Evolutionary conservation across 2,329 filamentous ascomycete genomes (phyloP).

Genomic region (Seiridium cupressi): DNA sequence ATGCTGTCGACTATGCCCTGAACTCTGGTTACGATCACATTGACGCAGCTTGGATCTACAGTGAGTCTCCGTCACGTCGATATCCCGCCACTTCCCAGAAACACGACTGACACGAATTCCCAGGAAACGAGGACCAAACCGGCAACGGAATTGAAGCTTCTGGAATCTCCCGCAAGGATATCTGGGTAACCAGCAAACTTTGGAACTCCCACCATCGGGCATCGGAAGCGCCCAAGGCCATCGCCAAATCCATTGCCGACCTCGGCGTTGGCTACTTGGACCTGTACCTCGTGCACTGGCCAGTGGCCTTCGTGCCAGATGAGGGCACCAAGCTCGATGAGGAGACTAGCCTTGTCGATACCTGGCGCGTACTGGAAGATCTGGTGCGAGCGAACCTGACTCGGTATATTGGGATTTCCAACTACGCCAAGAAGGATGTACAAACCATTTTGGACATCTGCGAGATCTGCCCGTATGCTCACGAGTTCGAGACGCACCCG

Average conservation of each 20-base stretch:
- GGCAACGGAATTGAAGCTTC: constrained; percentile 44
- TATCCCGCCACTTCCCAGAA: not conserved
- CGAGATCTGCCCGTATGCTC: constrained; percentile 50
- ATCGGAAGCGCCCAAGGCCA: constrained; percentile 38
- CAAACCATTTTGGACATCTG: constrained; percentile 38
- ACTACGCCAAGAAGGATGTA: constrained; percentile 48
- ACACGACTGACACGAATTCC: not conserved
- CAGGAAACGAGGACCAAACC: constrained; percentile 46
- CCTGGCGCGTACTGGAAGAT: constrained; percentile 59
- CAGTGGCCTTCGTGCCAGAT: constrained; percentile 32
- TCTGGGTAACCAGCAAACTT: constrained; percentile 45
- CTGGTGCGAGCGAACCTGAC: constrained; percentile 50
- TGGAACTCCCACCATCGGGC: constrained; percentile 29
- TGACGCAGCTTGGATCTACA: constrained; percentile 27
- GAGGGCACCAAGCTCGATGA: constrained; percentile 24
- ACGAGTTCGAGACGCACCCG: constrained; percentile 56
- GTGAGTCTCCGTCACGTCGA: constrained; percentile 10
- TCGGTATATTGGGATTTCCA: constrained; percentile 60
- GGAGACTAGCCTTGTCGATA: constrained; percentile 34
- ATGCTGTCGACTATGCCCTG: constrained; percentile 26
- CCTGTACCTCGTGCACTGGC: constrained; percentile 49
- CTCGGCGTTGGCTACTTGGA: constrained; percentile 50
- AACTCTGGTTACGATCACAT: constrained; percentile 26
- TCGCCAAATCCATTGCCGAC: constrained; percentile 43
- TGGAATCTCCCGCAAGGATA: constrained; percentile 49